These are phyloP conservation scores for Zymoseptoria tritici DNA, from an alignment of 2,329 filamentous ascomycete genomes.

Conservation along the genomic window DNA sequence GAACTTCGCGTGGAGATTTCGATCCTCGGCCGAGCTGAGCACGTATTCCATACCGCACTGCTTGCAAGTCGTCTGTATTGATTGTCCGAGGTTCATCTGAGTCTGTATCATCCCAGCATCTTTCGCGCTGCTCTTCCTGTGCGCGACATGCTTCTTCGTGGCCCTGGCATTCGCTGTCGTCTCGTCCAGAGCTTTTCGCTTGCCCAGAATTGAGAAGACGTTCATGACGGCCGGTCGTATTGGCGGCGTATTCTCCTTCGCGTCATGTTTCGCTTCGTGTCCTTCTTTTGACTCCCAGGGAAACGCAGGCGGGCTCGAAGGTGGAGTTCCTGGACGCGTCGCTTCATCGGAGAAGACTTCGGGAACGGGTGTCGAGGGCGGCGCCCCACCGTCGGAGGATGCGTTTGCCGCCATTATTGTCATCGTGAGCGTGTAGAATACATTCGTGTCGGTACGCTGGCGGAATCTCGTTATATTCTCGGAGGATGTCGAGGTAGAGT, in stretches of 20 bases:
- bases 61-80: conserved; percentile 50
- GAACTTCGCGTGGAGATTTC: conserved; percentile 56
- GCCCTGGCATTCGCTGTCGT: conserved; percentile 29
- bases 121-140: conserved; percentile 26
- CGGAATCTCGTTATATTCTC: not conserved
- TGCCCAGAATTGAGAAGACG: conserved; percentile 28
- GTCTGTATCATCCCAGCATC: conserved; percentile 45
- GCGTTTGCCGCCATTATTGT: not conserved
- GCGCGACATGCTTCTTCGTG: conserved; percentile 24
- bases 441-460: not conserved
- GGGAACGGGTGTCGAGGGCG: conserved; percentile 19
- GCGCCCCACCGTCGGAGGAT: conserved; percentile 7
- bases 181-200: conserved; percentile 21
- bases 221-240: conserved; percentile 16
- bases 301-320: conserved; percentile 45
- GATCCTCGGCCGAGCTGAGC: conserved; percentile 54
- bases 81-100: conserved; percentile 52
- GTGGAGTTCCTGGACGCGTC: conserved; percentile 38
- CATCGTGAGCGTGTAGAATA: not conserved
- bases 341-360: conserved; percentile 20
- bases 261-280: not conserved
- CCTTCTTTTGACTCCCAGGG: conserved; percentile 27
- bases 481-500: not conserved
- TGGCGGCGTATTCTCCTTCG: conserved; percentile 17
- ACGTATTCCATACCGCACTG: conserved; percentile 61